These are phyloP conservation scores for Thyridium curvatum DNA, from an alignment of 2,329 filamentous ascomycete species.

Conservation along the genomic window DNA sequence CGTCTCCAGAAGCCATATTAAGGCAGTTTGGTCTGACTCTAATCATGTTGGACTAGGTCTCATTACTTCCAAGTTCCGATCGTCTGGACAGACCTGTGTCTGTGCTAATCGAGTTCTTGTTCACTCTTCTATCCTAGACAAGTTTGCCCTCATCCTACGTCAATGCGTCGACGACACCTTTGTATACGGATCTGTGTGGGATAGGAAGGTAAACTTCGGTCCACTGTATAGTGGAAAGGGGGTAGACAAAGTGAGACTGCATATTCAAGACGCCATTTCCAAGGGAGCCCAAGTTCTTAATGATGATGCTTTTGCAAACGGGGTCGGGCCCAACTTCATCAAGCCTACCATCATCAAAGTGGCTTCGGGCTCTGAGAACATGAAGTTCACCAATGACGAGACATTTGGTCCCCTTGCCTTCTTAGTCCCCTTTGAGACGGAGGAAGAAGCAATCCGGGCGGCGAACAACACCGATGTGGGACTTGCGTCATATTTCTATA, in stretches of 20 bases:
- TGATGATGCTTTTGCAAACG: slow-evolving; percentile 45
- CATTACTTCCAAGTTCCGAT: slow-evolving; percentile 28
- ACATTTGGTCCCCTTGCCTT: slow-evolving; percentile 12
- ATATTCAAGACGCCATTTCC: slow-evolving; percentile 9
- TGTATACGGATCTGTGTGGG: slow-evolving; percentile 13
- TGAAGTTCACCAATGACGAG: slow-evolving; percentile 12
- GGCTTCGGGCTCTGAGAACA: slow-evolving; percentile 14
- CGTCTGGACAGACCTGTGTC: slow-evolving; percentile 58
- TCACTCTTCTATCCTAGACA: slow-evolving; percentile 53
- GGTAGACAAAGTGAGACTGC: slow-evolving; percentile 24
- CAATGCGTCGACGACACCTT: slow-evolving; percentile 7
- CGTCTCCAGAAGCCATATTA: slow-evolving; percentile 22
- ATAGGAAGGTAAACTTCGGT: slow-evolving; percentile 22
- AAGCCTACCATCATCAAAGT: slow-evolving; percentile 64
- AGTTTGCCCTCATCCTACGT: slow-evolving; percentile 42
- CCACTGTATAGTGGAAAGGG: slow-evolving; percentile 25
- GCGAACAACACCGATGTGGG: slow-evolving; percentile 27
- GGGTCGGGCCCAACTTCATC: slow-evolving; percentile 62
- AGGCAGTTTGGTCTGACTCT: too few relatives aligned
- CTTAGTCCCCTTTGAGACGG: slow-evolving; percentile 17
- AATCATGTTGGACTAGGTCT: too few relatives aligned
- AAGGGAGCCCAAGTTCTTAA: slow-evolving; percentile 15
- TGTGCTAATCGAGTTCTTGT: slow-evolving; percentile 60
- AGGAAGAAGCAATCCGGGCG: slow-evolving; percentile 22
- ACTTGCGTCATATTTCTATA: slow-evolving; percentile 20